Evolutionary conservation across 2,329 filamentous ascomycete genomes (phyloP).

Genomic region (Alternaria sp.): DNA sequence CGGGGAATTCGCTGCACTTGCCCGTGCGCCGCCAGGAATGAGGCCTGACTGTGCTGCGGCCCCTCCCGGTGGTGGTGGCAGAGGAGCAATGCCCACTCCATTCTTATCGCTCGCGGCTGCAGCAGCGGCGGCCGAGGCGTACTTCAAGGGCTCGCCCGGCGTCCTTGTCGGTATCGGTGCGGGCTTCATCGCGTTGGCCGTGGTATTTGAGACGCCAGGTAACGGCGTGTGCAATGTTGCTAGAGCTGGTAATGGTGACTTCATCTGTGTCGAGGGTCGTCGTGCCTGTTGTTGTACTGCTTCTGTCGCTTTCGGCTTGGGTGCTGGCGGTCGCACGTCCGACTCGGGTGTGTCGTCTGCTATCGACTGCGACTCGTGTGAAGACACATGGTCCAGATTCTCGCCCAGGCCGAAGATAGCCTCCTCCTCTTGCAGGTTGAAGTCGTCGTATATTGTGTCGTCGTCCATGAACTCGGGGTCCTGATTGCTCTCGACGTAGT

Average conservation of each 20-base stretch:
- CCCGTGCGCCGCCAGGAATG: conserved; percentile 59
- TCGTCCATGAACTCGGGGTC: conserved; percentile 92
- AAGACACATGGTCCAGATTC: conserved; percentile 89
- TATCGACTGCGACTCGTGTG: conserved; percentile 91
- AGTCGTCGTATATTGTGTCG: conserved; percentile 92
- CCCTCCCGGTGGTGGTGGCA: conserved; percentile 84
- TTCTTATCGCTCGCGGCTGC: conserved; percentile 91
- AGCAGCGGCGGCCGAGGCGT: conserved; percentile 93
- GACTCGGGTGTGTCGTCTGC: conserved; percentile 80
- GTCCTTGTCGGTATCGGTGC: conserved; percentile 83
- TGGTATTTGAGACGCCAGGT: conserved; percentile 65
- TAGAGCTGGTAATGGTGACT: conserved; percentile 90
- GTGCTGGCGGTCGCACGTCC: conserved; percentile 55
- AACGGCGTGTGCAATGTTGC: conserved; percentile 84
- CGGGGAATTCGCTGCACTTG: conserved; percentile 64
- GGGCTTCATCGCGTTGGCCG: conserved; percentile 82
- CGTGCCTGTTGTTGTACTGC: conserved; percentile 63
- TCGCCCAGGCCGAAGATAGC: conserved; percentile 79
- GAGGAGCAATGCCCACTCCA: conserved; percentile 85
- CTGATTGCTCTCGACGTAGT: conserved; percentile 91
- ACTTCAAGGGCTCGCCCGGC: conserved; percentile 90
- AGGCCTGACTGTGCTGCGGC: conserved; percentile 49
- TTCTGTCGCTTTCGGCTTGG: conserved; percentile 67
- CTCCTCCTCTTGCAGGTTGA: conserved; percentile 91
- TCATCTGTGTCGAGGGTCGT: conserved; percentile 86